phyloP scores from a whole-genome alignment of 2,329 filamentous ascomycete species.

The Clonostachys solani region DNA sequence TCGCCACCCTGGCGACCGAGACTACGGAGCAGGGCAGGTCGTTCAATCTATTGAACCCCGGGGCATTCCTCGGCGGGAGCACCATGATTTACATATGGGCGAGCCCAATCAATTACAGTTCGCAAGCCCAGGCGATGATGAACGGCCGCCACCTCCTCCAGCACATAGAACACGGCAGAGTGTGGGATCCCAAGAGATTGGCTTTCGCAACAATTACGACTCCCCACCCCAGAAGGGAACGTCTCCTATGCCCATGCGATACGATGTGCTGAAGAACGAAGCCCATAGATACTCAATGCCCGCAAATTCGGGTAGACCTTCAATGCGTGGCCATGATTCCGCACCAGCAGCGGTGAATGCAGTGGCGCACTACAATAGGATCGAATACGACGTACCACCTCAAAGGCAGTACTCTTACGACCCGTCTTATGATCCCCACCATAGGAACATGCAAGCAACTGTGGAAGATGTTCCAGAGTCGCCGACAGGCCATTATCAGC shows the following conservation, averaged over 20 bases:
- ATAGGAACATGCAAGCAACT: slow-evolving; percentile 54
- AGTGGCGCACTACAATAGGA: slow-evolving; percentile 16
- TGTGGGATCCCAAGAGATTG: slow-evolving; percentile 35
- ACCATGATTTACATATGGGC: slow-evolving; percentile 18
- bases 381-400: slow-evolving; percentile 25
- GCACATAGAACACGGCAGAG: slow-evolving; percentile 45
- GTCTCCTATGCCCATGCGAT: slow-evolving; percentile 49
- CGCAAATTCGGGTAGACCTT: slow-evolving; percentile 43
- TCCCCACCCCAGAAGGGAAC: slow-evolving; percentile 32
- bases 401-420: slow-evolving; percentile 49
- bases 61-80: slow-evolving; percentile 22
- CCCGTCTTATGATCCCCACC: slow-evolving; percentile 35
- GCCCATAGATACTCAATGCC: slow-evolving; percentile 48
- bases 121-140: slow-evolving; percentile 30
- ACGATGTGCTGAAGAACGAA: slow-evolving; percentile 53
- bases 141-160: slow-evolving; percentile 51
- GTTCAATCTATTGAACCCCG: slow-evolving; percentile 21
- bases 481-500: slow-evolving; percentile 16
- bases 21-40: slow-evolving; percentile 22
- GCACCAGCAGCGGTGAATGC: slow-evolving; percentile 30
- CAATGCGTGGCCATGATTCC: slow-evolving; percentile 47
- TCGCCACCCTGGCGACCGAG: slow-evolving; percentile 27
- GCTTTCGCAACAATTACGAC: slow-evolving; percentile 35
- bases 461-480: slow-evolving; percentile 62
- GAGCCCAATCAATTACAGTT: slow-evolving; percentile 1